Conservation (phyloP, 495 filamentous ascomycete genomes). For the Penicillium pulvis region DNA sequence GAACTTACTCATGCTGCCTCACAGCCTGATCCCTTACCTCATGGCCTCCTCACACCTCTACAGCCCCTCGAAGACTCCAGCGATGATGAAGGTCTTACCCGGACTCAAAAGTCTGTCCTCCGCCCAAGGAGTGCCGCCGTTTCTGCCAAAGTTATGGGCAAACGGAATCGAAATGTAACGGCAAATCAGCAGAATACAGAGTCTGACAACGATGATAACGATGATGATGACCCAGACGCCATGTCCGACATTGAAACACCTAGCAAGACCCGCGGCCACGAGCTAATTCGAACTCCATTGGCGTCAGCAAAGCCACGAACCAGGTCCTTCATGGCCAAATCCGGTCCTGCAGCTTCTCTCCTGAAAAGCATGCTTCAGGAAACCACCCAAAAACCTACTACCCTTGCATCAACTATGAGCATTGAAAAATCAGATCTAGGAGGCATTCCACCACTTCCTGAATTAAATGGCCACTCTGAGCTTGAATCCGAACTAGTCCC, state of each 20-base stretch:
- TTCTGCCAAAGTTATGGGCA: constrained; percentile 45
- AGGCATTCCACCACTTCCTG: constrained; percentile 10
- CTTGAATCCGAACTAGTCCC: constrained; percentile 46
- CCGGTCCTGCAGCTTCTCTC: constrained; percentile 31
- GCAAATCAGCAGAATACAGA: constrained; percentile 34
- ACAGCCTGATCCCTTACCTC: constrained; percentile 25
- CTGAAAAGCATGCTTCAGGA: constrained; percentile 38
- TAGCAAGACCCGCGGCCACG: constrained; percentile 44
- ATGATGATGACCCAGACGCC: constrained; percentile 42
- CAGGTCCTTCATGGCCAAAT: constrained; percentile 38
- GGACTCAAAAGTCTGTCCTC: constrained; percentile 53
- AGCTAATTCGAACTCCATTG: constrained; percentile 47
- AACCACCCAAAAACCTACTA: constrained; percentile 14
- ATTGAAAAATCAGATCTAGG: constrained; percentile 34
- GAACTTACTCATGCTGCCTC: constrained; percentile 40
- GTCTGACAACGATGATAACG: constrained; percentile 35
- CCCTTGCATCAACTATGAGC: constrained; percentile 11
- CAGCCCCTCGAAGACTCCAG: constrained; percentile 38
- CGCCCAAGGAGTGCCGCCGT: constrained; percentile 47
- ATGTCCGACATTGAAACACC: constrained; percentile 48
- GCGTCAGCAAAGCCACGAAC: constrained; percentile 38
- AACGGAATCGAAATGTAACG: constrained; percentile 47
- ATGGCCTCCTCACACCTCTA: constrained; percentile 39
- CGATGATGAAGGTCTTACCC: constrained; percentile 42
- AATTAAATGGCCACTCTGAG: constrained; percentile 41